A percentile compares a stretch with the other conserved stretches of the same genome.
These are phyloP conservation scores for Rhizophlyctis rosea DNA, from an alignment of 192 early-diverging fungal genomes.

Conservation along the genomic window DNA sequence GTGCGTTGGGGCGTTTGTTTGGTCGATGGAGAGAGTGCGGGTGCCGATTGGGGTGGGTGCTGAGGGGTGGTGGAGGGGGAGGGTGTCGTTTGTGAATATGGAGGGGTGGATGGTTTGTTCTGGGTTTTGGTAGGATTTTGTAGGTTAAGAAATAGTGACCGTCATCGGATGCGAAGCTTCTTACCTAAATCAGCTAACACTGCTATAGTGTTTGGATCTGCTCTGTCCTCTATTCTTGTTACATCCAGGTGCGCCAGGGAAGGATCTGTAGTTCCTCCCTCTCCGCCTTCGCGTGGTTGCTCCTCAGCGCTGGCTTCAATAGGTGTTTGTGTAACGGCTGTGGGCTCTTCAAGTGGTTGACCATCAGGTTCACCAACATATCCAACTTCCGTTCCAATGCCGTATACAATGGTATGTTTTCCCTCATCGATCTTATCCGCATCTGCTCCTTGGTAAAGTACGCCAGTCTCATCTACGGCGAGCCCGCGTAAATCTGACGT, in stretches of 20 bases:
- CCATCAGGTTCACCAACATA: not conserved
- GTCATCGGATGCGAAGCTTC: not conserved
- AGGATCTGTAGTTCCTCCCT: not conserved
- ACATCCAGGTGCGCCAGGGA: not conserved
- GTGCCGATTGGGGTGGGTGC: not conserved
- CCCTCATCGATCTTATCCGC: not conserved
- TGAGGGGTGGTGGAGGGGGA: not conserved
- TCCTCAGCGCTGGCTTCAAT: not conserved
- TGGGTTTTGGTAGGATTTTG: not conserved
- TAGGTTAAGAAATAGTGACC: not conserved
- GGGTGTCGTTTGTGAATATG: not conserved
- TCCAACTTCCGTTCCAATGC: not conserved
- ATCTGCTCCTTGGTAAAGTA: not conserved
- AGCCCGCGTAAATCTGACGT: too few relatives aligned
- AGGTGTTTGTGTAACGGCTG: not conserved
- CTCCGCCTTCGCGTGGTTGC: not conserved
- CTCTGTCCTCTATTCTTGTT: not conserved
- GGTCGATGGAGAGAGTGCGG: not conserved
- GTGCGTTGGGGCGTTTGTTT: not conserved
- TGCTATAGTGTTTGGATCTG: not conserved
- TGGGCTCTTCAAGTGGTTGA: not conserved
- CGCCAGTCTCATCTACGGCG: not conserved
- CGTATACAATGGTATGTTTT: not conserved
- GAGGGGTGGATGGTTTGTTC: not conserved
- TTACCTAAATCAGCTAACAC: not conserved